These are phyloP conservation scores for Hypoxylon sp. DNA, from an alignment of 2,329 filamentous ascomycete species.

Conservation along the genomic window DNA sequence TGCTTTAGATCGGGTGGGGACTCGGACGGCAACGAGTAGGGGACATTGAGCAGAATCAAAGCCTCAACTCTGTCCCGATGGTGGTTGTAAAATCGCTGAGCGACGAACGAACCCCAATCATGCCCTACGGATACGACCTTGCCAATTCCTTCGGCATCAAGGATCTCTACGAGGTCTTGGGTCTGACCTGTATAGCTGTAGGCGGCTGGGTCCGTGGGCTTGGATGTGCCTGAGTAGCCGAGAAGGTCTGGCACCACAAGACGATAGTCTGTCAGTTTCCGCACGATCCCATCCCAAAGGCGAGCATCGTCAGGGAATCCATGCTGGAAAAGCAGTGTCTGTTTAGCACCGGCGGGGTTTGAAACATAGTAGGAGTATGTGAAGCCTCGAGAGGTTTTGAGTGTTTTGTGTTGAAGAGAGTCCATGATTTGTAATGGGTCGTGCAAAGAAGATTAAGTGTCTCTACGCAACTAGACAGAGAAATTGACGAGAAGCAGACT, in stretches of 20 bases:
- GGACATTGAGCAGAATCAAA: constrained; percentile 60
- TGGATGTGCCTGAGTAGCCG: constrained; percentile 59
- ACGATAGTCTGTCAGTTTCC: constrained; percentile 44
- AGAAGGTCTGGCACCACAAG: constrained; percentile 59
- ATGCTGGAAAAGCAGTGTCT: constrained; percentile 60
- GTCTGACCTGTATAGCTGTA: constrained; percentile 59
- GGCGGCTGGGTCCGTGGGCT: constrained; percentile 56
- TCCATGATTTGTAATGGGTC: constrained; percentile 42
- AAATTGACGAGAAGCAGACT: background rate
- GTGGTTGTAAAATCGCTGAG: constrained; percentile 60
- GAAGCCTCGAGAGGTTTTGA: constrained; percentile 52
- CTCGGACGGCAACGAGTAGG: constrained; percentile 57
- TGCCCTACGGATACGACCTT: constrained; percentile 62
- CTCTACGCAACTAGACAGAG: background rate
- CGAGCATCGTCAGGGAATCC: constrained; percentile 65
- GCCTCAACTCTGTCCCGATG: constrained; percentile 59
- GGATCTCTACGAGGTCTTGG: constrained; percentile 59
- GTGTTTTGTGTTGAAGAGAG: constrained; percentile 49
- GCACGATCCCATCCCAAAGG: constrained; percentile 61
- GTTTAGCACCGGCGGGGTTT: constrained; percentile 48
- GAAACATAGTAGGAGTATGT: constrained; percentile 61
- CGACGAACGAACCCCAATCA: constrained; percentile 63
- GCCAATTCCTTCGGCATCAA: constrained; percentile 56
- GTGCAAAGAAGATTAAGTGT: background rate
- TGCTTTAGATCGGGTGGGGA: background rate